These are phyloP conservation scores for Rhododendron ovatum DNA, from an alignment of 148 eudicot species.

Conservation along the genomic window DNA sequence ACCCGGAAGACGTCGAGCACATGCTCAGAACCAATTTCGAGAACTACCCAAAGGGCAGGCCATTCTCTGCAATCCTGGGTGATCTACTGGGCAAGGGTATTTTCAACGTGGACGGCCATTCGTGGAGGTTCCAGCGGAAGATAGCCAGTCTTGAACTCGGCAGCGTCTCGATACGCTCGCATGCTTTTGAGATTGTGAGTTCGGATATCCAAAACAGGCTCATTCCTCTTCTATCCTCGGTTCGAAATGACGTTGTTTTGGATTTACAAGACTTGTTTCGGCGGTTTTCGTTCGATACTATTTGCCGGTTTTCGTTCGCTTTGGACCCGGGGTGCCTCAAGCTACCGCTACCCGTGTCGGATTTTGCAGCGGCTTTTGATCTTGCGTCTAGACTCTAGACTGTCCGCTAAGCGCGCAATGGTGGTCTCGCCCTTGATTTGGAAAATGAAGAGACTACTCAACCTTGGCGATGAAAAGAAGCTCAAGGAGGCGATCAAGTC, in stretches of 20 bases:
- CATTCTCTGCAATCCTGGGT: slow-evolving; percentile 32
- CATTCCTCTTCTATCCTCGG: slow-evolving; percentile 17
- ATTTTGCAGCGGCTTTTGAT: slow-evolving; percentile 46
- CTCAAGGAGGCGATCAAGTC: slow-evolving; percentile 30
- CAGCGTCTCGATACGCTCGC: slow-evolving; percentile 33
- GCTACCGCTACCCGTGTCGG: slow-evolving; percentile 18
- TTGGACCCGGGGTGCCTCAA: slow-evolving; percentile 29
- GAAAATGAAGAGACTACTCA: slow-evolving; percentile 37
- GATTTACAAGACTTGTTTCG: slow-evolving; percentile 45
- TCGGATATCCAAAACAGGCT: slow-evolving; percentile 27
- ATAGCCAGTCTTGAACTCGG: slow-evolving; percentile 54
- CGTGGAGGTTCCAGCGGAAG: slow-evolving; percentile 53
- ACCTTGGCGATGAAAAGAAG: slow-evolving; percentile 42
- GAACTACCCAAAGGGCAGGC: slow-evolving; percentile 55
- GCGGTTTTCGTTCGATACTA: slow-evolving; percentile 43
- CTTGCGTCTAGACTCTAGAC: slow-evolving; percentile 32
- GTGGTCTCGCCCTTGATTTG: slow-evolving; percentile 29
- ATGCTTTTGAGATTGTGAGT: slow-evolving; percentile 36
- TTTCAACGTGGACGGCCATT: slow-evolving; percentile 52
- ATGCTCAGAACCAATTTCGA: slow-evolving; percentile 46
- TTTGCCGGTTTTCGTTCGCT: slow-evolving; percentile 52
- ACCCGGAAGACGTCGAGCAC: slow-evolving; percentile 46
- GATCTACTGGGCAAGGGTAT: slow-evolving; percentile 55
- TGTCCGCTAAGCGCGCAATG: slow-evolving; percentile 45
- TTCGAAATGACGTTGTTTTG: not conserved